Evolutionary conservation across 306 rosid genomes (phyloP), one percentile per base, ranked within the genome.

Genomic region (Quercus variabilis): DNA sequence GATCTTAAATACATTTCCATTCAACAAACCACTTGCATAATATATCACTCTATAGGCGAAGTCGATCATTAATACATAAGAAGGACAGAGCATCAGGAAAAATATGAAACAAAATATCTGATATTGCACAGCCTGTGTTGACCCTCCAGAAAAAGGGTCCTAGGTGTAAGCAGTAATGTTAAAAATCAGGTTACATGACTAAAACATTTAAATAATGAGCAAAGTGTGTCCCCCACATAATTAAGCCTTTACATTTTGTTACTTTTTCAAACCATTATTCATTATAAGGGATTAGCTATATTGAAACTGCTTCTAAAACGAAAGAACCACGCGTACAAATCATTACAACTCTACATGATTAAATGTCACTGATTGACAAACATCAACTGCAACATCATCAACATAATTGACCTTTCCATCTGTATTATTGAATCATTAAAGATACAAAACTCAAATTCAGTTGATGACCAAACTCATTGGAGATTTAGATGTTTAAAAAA

Each of bases 401-500:
- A 60, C 17, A 60, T 19, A 25, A 21, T 25, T 60, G 30, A 21
- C 13, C 67, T 60, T 60, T 60, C 17, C 67, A 12, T 26, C 12
- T 25, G 67, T 11, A 25, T 21, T 60, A 4, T 10, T 10, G 38
- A 64, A 64, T 12, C 18, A 30, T 5, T 10, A 15, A 69, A 35
- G 54, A 49, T 74, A 73, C 15, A 14, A 71, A 15, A 55, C 73
- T 60, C 69, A 54, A 67, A 55, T 59, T 77, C 33, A 30, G 57
- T 74, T 54, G 51, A 75, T 52, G 21, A 65, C 25, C 19, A 76
- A 17, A 71, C 74, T 74, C 81, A 51, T 6, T 54, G 7, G 51
- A 10, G 30, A 72, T 54, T 52, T 57, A 74, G 72, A 21, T 62
- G 74, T 73, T 49, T 17, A 63, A 74, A 17, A 74, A 19, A 58